Conservation (phyloP, 2,329 filamentous ascomycete species). For the Nannizzia gypsea region DNA sequence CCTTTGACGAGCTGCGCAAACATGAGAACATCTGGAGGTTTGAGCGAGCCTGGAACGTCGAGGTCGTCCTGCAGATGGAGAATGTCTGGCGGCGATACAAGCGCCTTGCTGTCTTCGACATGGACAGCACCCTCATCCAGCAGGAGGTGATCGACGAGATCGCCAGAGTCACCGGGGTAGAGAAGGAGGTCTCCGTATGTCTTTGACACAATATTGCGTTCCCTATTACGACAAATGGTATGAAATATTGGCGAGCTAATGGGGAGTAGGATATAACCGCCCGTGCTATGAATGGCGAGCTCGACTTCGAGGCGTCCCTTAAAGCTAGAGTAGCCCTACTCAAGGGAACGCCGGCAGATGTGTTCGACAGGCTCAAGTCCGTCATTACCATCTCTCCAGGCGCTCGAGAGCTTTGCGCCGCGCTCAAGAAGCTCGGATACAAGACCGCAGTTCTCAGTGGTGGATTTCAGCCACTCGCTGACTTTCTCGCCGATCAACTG, state of each 20-base stretch:
- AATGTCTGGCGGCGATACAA: slow-evolving; percentile 66
- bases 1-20: slow-evolving; percentile 58
- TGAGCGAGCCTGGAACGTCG: slow-evolving; percentile 79
- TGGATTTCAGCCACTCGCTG: slow-evolving; percentile 78
- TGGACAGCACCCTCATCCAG: slow-evolving; percentile 95
- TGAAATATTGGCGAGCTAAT: neutral
- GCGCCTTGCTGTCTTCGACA: slow-evolving; percentile 87
- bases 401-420: slow-evolving; percentile 59
- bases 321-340: slow-evolving; percentile 69
- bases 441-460: slow-evolving; percentile 86
- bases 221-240: no score
- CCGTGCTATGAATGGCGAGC: slow-evolving; percentile 88
- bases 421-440: slow-evolving; percentile 65
- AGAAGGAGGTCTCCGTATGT: slow-evolving; percentile 59
- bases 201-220: no score
- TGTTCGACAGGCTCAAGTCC: slow-evolving; percentile 66
- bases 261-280: slow-evolving; percentile 59
- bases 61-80: slow-evolving; percentile 66
- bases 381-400: slow-evolving; percentile 73
- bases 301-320: slow-evolving; percentile 80
- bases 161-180: slow-evolving; percentile 70
- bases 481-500: slow-evolving; percentile 69
- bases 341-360: slow-evolving; percentile 62
- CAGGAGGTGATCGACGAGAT: slow-evolving; percentile 97
- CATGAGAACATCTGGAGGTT: slow-evolving; percentile 75